Evolutionary conservation across 2,329 filamentous ascomycete genomes (phyloP).

Genomic region (Annulohypoxylon truncatum): DNA sequence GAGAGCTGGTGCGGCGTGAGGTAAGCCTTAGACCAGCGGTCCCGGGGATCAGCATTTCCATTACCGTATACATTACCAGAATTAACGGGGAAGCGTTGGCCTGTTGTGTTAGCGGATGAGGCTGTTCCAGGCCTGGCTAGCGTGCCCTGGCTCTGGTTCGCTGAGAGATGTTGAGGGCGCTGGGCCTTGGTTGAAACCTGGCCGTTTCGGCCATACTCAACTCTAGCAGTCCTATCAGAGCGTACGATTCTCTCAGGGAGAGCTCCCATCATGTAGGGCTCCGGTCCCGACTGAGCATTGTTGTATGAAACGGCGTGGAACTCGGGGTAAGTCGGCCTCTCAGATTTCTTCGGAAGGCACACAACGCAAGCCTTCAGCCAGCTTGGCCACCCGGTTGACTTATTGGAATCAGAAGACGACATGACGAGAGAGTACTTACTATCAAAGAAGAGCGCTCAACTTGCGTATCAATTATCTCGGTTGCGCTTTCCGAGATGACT

Average conservation of each 20-base stretch:
- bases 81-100: not conserved
- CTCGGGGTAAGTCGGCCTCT: not conserved
- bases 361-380: slow-evolving; percentile 26
- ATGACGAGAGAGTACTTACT: slow-evolving; percentile 36
- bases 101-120: not conserved
- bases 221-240: not conserved
- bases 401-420: slow-evolving; percentile 3
- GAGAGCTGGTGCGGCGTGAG: slow-evolving; percentile 50
- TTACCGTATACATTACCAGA: not conserved
- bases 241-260: not conserved
- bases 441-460: slow-evolving; percentile 23
- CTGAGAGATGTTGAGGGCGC: not conserved
- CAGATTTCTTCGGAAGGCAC: slow-evolving; percentile 24
- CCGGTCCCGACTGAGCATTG: slow-evolving; percentile 35
- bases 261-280: not conserved
- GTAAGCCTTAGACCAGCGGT: slow-evolving; percentile 32
- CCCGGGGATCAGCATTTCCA: not conserved
- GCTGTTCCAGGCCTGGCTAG: slow-evolving; percentile 1
- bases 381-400: not conserved
- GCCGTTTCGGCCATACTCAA: slow-evolving; percentile 7
- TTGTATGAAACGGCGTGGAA: slow-evolving; percentile 28
- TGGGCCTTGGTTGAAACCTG: not conserved
- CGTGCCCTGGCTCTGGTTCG: not conserved
- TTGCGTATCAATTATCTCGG: not conserved
- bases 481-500: not conserved